Evolutionary conservation across 768 basidiomycete genomes (phyloP), one percentile per base, ranked within the genome.

Genomic region (Boletellus emodensis): DNA sequence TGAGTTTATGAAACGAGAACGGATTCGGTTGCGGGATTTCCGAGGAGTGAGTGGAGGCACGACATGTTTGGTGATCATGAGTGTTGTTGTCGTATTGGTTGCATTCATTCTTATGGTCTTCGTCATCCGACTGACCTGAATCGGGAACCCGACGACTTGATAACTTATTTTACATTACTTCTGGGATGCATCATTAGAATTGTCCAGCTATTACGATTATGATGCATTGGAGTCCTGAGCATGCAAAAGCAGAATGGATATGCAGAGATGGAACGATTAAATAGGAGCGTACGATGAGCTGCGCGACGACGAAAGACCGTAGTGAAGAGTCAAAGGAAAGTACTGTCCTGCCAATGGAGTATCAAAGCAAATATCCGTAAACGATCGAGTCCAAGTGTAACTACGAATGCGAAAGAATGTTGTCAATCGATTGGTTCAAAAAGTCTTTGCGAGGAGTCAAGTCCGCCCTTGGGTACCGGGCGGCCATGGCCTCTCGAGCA

Each of bases 71-170:
- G 77, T 81, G 9, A 52, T 90, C 2, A 75, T 77, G 24, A 76
- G 85, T 43, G 67, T 95, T 8, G 11, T 87, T 3, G 75, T 80
- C 4, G 94, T 92, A 3, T 57, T 82, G 11, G 61, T 87, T 15
- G 70, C 88, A 7, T 96, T 88, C 56, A 60, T 86, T 44, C 30
- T 85, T 14, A 88, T 85, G 80, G 80, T 91, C 52, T 73, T 83
- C 42, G 54, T 91, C 35, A 90, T 93, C 53, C 78, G 87, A 45
- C 66, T 90, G 15, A 82, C 82, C 30, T 75, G 61, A 68, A 49
- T 55, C 13, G 8, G 12, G 28, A 28, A 30, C 3, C 24, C n/a
- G 36, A 26, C 0, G 18, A 20, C 7, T 46, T 37, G 15, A 30
- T 48, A 42, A 43, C 20, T 28, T 58, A 39, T 35, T 49, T 43